Conservation (phyloP, 2,329 filamentous ascomycete genomes). For the Akanthomyces dipterigenus region DNA sequence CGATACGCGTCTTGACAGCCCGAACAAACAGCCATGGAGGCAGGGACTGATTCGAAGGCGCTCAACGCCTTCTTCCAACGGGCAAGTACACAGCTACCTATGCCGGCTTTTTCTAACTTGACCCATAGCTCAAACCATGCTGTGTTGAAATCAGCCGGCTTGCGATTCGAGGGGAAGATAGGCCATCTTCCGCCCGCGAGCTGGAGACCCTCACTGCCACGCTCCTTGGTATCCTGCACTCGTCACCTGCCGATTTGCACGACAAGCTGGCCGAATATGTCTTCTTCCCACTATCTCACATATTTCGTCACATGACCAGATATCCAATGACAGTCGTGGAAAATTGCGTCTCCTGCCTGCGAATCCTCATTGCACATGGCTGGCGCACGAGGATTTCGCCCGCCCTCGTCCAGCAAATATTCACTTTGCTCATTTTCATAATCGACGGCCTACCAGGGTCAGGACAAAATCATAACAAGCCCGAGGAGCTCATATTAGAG, state of each 20-base stretch:
- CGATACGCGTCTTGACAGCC: not conserved
- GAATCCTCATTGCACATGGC: slow-evolving; percentile 65
- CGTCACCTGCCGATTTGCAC: slow-evolving; percentile 53
- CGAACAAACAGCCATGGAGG: slow-evolving; percentile 21
- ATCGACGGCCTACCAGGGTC: slow-evolving; percentile 63
- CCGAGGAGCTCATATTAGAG: slow-evolving; percentile 69
- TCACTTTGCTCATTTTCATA: slow-evolving; percentile 78
- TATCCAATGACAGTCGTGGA: slow-evolving; percentile 70
- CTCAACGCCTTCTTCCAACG: slow-evolving; percentile 27
- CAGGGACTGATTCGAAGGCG: slow-evolving; percentile 17
- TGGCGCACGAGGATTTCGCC: slow-evolving; percentile 69
- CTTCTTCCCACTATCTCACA: slow-evolving; percentile 86
- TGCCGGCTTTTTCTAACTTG: not conserved
- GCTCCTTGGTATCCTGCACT: slow-evolving; percentile 39
- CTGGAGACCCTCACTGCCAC: slow-evolving; percentile 39
- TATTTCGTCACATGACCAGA: slow-evolving; percentile 69
- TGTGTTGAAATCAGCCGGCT: slow-evolving; percentile 55
- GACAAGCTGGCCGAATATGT: slow-evolving; percentile 85
- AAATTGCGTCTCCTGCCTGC: slow-evolving; percentile 66
- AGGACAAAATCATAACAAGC: slow-evolving; percentile 36
- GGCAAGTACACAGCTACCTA: slow-evolving; percentile 14
- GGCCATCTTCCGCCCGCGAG: slow-evolving; percentile 33
- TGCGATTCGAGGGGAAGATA: slow-evolving; percentile 41
- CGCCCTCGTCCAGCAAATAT: slow-evolving; percentile 72
- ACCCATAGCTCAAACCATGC: slow-evolving; percentile 51